These are phyloP conservation scores for Chalciporus sp. DNA, from an alignment of 1,284 basidiomycete genomes.

Conservation along the genomic window DNA sequence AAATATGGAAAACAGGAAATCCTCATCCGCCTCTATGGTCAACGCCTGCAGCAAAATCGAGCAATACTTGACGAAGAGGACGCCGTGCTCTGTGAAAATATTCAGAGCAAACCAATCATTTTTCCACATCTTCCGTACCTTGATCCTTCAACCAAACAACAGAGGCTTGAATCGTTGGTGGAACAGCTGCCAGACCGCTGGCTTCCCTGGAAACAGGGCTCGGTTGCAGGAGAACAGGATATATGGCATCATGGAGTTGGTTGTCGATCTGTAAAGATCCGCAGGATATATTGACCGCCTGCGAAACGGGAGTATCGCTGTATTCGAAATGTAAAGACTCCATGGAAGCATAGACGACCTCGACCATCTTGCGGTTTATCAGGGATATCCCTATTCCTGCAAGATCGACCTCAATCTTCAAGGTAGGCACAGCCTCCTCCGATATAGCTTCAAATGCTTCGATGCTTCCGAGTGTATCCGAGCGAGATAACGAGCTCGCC, in stretches of 20 bases:
- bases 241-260: slow-evolving; percentile 95
- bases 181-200: slow-evolving; percentile 71
- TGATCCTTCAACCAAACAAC: slow-evolving; percentile 92
- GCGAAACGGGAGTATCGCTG: slow-evolving; percentile 79
- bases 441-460: slow-evolving; percentile 91
- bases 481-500: slow-evolving; percentile 51
- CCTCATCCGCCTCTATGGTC: slow-evolving; percentile 96
- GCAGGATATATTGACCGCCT: slow-evolving; percentile 82
- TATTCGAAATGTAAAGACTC: slow-evolving; percentile 87
- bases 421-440: slow-evolving; percentile 70
- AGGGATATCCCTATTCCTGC: slow-evolving; percentile 94
- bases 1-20: slow-evolving; percentile 91
- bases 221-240: slow-evolving; percentile 95
- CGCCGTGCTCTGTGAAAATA: slow-evolving; percentile 78
- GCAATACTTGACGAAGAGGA: slow-evolving; percentile 96
- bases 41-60: slow-evolving; percentile 93
- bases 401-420: slow-evolving; percentile 78
- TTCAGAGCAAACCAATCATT: slow-evolving; percentile 1
- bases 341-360: slow-evolving; percentile 89
- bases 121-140: slow-evolving; percentile 49
- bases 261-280: slow-evolving; percentile 96
- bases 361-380: slow-evolving; percentile 85
- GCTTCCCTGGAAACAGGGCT: slow-evolving; percentile 88
- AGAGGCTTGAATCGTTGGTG: slow-evolving; percentile 90
- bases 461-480: slow-evolving; percentile 71